These are phyloP conservation scores for Amylocystis lapponica DNA, from an alignment of 768 basidiomycete genomes.

Conservation along the genomic window DNA sequence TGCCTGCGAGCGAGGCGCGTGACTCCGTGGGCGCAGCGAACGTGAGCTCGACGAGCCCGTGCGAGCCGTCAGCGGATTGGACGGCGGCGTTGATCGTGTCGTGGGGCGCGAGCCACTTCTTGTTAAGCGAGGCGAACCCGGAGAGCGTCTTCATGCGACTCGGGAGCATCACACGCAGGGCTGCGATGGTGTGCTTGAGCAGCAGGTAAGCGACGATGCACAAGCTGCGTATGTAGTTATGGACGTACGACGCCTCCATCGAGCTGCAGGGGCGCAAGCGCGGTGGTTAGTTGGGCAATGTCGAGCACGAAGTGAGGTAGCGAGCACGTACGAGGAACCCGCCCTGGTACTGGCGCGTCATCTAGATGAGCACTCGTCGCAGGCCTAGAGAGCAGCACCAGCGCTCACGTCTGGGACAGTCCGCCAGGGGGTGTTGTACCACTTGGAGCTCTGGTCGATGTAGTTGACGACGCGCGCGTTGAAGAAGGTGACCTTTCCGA, in stretches of 20 bases:
- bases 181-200: constrained; percentile 59
- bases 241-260: constrained; percentile 71
- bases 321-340: constrained; percentile 66
- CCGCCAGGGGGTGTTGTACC: constrained; percentile 82
- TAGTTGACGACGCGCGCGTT: constrained; percentile 45
- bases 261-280: constrained; percentile 49
- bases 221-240: constrained; percentile 21
- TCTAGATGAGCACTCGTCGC: neutral
- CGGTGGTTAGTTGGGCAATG: constrained; percentile 1
- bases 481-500: constrained; percentile 71
- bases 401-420: constrained; percentile 69
- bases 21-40: constrained; percentile 48
- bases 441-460: constrained; percentile 60
- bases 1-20: constrained; percentile 23
- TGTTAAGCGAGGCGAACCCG: constrained; percentile 62
- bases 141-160: constrained; percentile 48
- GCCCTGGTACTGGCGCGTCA: constrained; percentile 56
- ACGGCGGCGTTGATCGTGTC: constrained; percentile 69
- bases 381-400: neutral
- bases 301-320: no score
- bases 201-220: constrained; percentile 8
- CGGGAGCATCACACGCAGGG: constrained; percentile 56
- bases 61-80: constrained; percentile 40
- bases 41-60: constrained; percentile 61
- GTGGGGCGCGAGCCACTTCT: constrained; percentile 66